Base-by-base conservation (phyloP, 768 basidiomycete genomes). In the Tylopilus felleus region DNA sequence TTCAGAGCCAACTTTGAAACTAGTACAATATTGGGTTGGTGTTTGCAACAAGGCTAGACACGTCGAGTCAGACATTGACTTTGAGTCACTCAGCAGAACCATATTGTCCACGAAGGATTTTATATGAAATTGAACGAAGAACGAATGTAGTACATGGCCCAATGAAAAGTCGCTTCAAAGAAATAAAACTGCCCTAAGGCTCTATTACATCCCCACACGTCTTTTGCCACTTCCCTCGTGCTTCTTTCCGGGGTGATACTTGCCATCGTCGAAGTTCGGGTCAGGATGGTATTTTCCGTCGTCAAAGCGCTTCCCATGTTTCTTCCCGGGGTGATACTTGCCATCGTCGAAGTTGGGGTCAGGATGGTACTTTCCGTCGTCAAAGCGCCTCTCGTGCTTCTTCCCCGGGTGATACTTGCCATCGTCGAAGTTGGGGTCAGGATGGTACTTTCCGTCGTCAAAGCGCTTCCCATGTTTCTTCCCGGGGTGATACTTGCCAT, bases 61-160 rank as follows among this genome's bases (percentile, higher is more conserved):
- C 33, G 12, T 19, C 39, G 39, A 9, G 19, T 21, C 21, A 12
- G 39, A 21, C 17, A 12, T 22, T 10, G 16, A 36, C 6, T 36
- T 36, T 16, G n/a, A n/a, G n/a, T n/a, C 17, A 36, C 38, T 38
- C n/a, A 5, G 2, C n/a, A 19, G 8, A n/a, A 7, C 12, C 39
- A 13, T 40, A 1, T 19, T 33, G 23, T 33, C 22, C 25, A 27
- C 4, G 17, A 21, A 25, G 16, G n/a, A 33, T 33, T 28, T 40
- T 31, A n/a, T 28, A 28, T 39, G 9, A 40, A 10, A 41, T 43
- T n/a, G 12, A 52, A 49, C 12, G 49, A 53, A 64, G 42, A 52
- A 56, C 40, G 63, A 65, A 54, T 47, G 51, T 49, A 14, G 27
- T 52, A 47, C 28, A 55, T 42, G 53, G 47, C 21, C 51, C 36